phyloP scores from a whole-genome alignment of 192 early-diverging fungal species.

The Geosiphon pyriformis region DNA sequence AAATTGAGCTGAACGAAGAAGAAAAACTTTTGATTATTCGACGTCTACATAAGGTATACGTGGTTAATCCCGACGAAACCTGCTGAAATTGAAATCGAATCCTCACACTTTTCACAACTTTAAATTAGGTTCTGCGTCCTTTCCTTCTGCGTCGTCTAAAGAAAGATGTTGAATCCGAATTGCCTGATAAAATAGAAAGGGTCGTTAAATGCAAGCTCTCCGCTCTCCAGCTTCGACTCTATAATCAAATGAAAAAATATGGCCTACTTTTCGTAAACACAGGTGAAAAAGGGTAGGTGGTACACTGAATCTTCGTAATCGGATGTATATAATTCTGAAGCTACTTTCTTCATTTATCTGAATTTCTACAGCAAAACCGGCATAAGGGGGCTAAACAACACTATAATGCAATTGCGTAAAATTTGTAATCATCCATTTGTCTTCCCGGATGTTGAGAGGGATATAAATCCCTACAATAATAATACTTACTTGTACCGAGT shows the following conservation, averaged over 20 bases:
- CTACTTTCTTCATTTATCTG: background rate
- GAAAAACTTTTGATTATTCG: slow-evolving; percentile 93
- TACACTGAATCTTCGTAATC: background rate
- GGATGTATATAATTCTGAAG: slow-evolving; percentile 6
- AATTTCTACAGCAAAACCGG: slow-evolving; percentile 39
- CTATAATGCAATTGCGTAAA: slow-evolving; percentile 97
- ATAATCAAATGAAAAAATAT: slow-evolving; percentile 80
- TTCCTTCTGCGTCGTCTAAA: slow-evolving; percentile 95
- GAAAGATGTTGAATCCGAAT: slow-evolving; percentile 96
- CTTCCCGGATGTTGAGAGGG: slow-evolving; percentile 85
- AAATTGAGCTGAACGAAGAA: slow-evolving; percentile 95
- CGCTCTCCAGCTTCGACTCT: slow-evolving; percentile 76
- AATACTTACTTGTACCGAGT: slow-evolving; percentile 78
- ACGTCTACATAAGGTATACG: slow-evolving; percentile 83
- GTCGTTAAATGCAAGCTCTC: slow-evolving; percentile 91
- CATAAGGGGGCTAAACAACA: slow-evolving; percentile 85
- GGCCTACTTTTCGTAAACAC: slow-evolving; percentile 64
- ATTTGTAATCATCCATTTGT: slow-evolving; percentile 99
- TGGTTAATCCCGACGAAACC: too few species aligned
- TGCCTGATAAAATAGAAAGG: slow-evolving; percentile 95
- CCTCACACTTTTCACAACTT: background rate
- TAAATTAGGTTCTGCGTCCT: slow-evolving; percentile 69
- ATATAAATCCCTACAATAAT: slow-evolving; percentile 69
- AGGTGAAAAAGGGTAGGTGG: slow-evolving; percentile 56
- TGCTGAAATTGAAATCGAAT: too few species aligned